A percentile compares a stretch with the other conserved stretches of the same genome.
These are phyloP conservation scores for Pseudonitzschia pungens DNA, from an alignment of 108 stramenopile species.

Conservation along the genomic window DNA sequence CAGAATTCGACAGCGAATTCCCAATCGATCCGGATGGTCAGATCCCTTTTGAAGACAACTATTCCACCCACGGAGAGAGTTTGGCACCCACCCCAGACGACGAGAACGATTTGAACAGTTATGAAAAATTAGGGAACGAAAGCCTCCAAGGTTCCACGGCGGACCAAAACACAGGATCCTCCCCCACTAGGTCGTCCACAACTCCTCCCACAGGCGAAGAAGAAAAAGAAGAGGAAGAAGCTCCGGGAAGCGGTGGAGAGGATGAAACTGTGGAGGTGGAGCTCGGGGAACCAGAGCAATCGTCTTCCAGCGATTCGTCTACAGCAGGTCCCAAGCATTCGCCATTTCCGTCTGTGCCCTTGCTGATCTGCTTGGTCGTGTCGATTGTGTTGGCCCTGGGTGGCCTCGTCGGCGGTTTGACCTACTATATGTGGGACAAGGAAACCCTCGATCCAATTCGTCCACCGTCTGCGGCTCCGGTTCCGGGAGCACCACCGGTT, in stretches of 20 bases:
- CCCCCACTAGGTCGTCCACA: too few relatives aligned
- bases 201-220: too few relatives aligned
- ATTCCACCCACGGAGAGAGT: constrained; percentile 4
- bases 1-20: not conserved
- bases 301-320: not conserved
- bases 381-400: not conserved
- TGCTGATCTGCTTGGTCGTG: not conserved
- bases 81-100: constrained; percentile 6
- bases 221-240: not conserved
- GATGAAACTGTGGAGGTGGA: not conserved
- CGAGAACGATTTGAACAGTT: not conserved
- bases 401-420: not conserved
- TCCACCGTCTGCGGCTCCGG: not conserved
- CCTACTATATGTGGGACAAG: constrained; percentile 7
- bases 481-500: not conserved
- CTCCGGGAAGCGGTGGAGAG: not conserved
- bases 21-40: not conserved
- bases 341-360: not conserved
- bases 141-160: not conserved
- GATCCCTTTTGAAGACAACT: not conserved
- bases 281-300: not conserved
- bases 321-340: not conserved
- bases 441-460: not conserved
- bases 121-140: too few relatives aligned
- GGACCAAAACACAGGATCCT: too few relatives aligned